These are phyloP conservation scores for Pythium plurisporium DNA, from an alignment of 352 stramenopile genomes.

Conservation along the genomic window DNA sequence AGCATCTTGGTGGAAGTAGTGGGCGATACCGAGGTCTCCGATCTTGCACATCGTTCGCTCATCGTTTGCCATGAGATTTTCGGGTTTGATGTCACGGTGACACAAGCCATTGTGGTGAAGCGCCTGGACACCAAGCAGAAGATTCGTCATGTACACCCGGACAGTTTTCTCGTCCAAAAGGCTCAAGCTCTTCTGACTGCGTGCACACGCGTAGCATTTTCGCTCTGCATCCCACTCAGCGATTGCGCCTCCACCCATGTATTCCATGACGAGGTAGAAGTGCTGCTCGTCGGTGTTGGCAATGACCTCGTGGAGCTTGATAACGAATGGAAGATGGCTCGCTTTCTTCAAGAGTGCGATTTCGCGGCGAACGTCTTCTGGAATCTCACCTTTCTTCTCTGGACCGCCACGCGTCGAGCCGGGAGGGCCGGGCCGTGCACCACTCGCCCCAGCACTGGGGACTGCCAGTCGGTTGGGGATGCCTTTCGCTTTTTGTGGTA, in stretches of 20 bases:
- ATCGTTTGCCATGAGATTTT: constrained; percentile 72
- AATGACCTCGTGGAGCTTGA: constrained; percentile 72
- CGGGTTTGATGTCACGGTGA: constrained; percentile 85
- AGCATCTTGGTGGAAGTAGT: constrained; percentile 59
- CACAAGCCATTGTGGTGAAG: constrained; percentile 71
- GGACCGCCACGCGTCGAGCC: not conserved
- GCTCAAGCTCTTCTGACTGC: constrained; percentile 36
- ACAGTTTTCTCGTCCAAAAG: constrained; percentile 42
- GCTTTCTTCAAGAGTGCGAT: constrained; percentile 77
- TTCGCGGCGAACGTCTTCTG: constrained; percentile 61
- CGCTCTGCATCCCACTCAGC: constrained; percentile 66
- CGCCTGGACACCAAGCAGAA: constrained; percentile 66
- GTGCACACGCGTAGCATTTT: constrained; percentile 56
- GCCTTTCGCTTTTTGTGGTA: constrained; percentile 47
- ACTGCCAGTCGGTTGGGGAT: constrained; percentile 46
- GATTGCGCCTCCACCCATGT: constrained; percentile 76
- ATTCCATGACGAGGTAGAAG: constrained; percentile 84
- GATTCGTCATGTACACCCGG: constrained; percentile 48
- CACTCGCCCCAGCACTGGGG: constrained; percentile 5
- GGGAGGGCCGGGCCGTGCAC: not conserved
- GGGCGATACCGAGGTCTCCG: constrained; percentile 76
- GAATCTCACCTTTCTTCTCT: constrained; percentile 20
- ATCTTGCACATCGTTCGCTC: constrained; percentile 63
- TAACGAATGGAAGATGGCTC: constrained; percentile 58
- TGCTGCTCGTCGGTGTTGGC: constrained; percentile 48